phyloP scores from a whole-genome alignment of 768 basidiomycete genomes.

The Imleria badia region DNA sequence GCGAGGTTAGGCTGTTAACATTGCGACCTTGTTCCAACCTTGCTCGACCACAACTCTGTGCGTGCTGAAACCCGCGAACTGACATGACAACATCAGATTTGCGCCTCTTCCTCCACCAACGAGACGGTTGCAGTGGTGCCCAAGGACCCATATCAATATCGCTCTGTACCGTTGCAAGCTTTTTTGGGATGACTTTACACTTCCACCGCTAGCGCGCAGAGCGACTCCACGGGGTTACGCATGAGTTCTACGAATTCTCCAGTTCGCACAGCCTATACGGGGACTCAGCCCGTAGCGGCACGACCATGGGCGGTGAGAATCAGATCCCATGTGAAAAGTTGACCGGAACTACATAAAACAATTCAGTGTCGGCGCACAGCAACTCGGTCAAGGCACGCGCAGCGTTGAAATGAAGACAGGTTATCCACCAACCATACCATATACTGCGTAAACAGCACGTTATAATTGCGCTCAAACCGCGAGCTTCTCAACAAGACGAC shows the following conservation, averaged over 20 bases:
- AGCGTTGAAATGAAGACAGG: background rate
- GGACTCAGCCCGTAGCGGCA: slow-evolving; percentile 19
- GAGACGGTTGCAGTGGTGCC: background rate
- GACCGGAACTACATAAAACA: slow-evolving; percentile 15
- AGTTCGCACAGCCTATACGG: slow-evolving; percentile 24
- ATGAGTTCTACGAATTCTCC: background rate
- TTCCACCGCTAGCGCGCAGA: background rate
- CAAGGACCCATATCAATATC: too few relatives aligned
- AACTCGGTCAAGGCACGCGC: slow-evolving; percentile 1
- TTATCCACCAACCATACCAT: background rate
- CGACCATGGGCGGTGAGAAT: slow-evolving; percentile 23
- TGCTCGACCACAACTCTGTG: slow-evolving; percentile 12
- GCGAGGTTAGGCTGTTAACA: slow-evolving; percentile 22
- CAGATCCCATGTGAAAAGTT: slow-evolving; percentile 18
- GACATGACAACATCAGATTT: slow-evolving; percentile 2
- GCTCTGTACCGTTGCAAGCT: background rate
- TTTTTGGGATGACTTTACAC: background rate
- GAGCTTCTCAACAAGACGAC: slow-evolving; percentile 15
- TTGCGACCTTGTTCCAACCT: slow-evolving; percentile 28
- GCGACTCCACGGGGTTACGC: slow-evolving; percentile 4
- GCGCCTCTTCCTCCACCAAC: background rate
- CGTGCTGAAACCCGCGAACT: slow-evolving; percentile 13
- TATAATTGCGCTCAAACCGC: background rate
- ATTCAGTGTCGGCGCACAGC: slow-evolving; percentile 22
- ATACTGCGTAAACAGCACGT: background rate